Percentiles rank a stretch among this genome's conserved stretches.
Evolutionary conservation across 495 filamentous ascomycete species (phyloP).

Genomic region (Chaetomium tenue): DNA sequence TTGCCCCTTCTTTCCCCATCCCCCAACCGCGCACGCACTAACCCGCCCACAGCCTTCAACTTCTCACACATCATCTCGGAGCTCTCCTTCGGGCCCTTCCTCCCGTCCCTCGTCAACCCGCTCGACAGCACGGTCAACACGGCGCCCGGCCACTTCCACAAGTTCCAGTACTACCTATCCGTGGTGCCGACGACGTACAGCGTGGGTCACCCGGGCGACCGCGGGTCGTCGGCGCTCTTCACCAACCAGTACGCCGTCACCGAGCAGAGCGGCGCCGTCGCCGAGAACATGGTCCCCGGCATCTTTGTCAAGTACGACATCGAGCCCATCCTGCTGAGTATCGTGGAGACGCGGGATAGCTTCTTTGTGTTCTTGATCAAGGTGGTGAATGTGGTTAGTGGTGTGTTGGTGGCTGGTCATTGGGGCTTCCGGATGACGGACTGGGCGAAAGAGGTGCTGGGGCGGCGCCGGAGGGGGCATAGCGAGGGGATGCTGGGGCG

Average conservation of each 20-base stretch:
- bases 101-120: constrained; percentile 88
- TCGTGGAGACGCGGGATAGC: constrained; percentile 76
- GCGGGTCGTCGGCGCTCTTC: constrained; percentile 57
- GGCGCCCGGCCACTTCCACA: constrained; percentile 76
- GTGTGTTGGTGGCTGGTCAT: constrained; percentile 59
- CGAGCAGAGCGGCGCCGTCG: constrained; percentile 66
- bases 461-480: constrained; percentile 48
- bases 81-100: constrained; percentile 93
- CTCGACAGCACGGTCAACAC: constrained; percentile 85
- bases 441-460: constrained; percentile 50
- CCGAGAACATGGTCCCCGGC: constrained; percentile 74
- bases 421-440: constrained; percentile 59
- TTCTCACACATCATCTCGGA: constrained; percentile 97
- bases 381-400: constrained; percentile 61
- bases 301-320: constrained; percentile 99
- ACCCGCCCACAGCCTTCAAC: constrained; percentile 69
- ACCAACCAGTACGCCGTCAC: constrained; percentile 99
- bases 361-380: constrained; percentile 73
- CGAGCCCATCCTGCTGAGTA: constrained; percentile 84
- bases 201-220: constrained; percentile 43
- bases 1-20: constrained; percentile 14
- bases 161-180: constrained; percentile 98
- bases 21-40: neutral
- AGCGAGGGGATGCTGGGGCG: constrained; percentile 59
- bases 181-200: constrained; percentile 95